Base-by-base conservation (phyloP, 805 yeast species). In the Candida sanyiensis region DNA sequence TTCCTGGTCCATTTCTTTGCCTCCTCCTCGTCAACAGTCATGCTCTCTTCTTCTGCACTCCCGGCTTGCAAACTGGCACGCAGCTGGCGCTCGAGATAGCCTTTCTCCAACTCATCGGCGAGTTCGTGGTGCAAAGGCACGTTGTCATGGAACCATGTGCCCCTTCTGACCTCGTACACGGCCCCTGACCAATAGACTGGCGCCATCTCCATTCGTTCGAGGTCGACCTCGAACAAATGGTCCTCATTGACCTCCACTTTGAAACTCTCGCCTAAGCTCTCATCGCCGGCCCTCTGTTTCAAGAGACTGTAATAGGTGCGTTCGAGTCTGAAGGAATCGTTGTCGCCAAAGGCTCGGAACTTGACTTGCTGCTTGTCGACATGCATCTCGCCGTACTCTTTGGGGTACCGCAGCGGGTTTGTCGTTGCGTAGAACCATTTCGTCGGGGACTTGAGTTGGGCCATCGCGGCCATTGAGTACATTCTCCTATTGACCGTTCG, bases 171-270 rank as follows among this genome's bases (percentile, higher is more conserved):
- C 43, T 84, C 88, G 54, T 79, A 90, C 0, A 66, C 62, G 0
- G 96, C 93, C 1, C 97, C 97, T 7, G 76, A 78, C 97, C 97
- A 90, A 56, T 79, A 90, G 0, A 80, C 72, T 0, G 97, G 94
- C 3, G 61, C 47, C 50, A 89, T 57, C 35, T 68, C 69, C 59
- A 77, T 69, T 6, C 62, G 58, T 1, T 54, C 45, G 16, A 90
- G 44, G 51, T 86, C 77, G 5, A 87, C 96, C 50, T 77, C 75
- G 51, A 83, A 84, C 19, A 90, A 63, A 18, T 75, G 73, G 54
- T 89, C 97, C 51, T 86, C 95, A 53, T 80, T 80, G 2, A 90
- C 97, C 1, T 39, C 43, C 6, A 35, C 36, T 32, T 35, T 39
- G 26, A 22, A 26, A 13, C 24, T 22, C n/a, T 30, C 6, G 15